These are phyloP conservation scores for Citrus mangshanensis DNA, from an alignment of 345 rosid genomes.

Conservation along the genomic window DNA sequence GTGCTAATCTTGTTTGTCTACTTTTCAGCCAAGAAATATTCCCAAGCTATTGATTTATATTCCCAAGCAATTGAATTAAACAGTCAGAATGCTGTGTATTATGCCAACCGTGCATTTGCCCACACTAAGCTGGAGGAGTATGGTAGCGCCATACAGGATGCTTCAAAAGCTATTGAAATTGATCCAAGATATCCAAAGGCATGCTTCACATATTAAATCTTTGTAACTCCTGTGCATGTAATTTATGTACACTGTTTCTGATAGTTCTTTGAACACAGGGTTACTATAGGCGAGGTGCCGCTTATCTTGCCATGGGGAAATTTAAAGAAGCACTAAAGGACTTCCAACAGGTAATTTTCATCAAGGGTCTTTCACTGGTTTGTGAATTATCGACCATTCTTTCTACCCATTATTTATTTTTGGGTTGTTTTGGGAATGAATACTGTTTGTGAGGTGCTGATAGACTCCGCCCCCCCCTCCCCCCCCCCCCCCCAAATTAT, in stretches of 20 bases:
- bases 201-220: constrained; percentile 7
- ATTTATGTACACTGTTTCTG: constrained; percentile 15
- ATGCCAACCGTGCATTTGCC: constrained; percentile 95
- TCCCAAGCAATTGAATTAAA: constrained; percentile 74
- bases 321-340: constrained; percentile 93
- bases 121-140: constrained; percentile 94
- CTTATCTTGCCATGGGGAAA: constrained; percentile 94
- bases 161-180: constrained; percentile 82
- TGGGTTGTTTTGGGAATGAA: neutral
- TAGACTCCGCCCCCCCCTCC: too few relatives aligned
- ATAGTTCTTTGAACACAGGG: constrained; percentile 50
- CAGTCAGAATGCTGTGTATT: constrained; percentile 76
- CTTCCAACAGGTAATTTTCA: constrained; percentile 76
- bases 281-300: constrained; percentile 95
- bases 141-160: constrained; percentile 96
- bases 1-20: constrained; percentile 13
- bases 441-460: neutral
- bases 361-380: neutral
- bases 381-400: neutral
- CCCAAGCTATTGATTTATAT: constrained; percentile 79
- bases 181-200: constrained; percentile 89
- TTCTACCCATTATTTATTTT: neutral
- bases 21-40: constrained; percentile 65
- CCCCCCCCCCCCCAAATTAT: neutral
- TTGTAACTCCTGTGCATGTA: neutral